A percentile compares a stretch with the other conserved stretches of the same genome.
These are phyloP conservation scores for Eucalyptus cloeziana DNA, from an alignment of 345 rosid species.

Conservation along the genomic window DNA sequence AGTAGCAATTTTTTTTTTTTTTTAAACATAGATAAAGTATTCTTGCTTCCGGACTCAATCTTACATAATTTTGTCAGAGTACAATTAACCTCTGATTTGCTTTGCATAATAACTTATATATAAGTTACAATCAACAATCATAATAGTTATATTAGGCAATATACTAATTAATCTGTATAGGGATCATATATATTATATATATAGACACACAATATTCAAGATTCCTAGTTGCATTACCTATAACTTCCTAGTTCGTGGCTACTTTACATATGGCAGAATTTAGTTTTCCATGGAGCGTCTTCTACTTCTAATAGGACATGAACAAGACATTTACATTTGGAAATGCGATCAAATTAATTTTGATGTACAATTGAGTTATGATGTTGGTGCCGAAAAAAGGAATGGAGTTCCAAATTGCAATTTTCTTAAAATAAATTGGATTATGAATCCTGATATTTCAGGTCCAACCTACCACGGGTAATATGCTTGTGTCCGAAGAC, in stretches of 20 bases:
- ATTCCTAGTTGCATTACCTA: not conserved
- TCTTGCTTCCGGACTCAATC: not conserved
- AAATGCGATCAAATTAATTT: not conserved
- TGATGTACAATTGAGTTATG: not conserved
- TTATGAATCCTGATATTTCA: not conserved
- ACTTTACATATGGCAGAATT: not conserved
- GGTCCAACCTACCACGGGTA: not conserved
- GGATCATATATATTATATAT: not conserved
- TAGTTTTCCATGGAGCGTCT: not conserved
- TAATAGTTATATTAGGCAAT: not conserved
- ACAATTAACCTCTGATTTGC: not conserved
- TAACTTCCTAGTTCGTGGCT: not conserved
- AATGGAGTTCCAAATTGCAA: not conserved
- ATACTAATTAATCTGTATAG: not conserved
- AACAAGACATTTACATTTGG: not conserved
- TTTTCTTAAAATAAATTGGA: not conserved
- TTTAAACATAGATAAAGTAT: not conserved
- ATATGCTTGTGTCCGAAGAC: not conserved
- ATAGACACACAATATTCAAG: not conserved
- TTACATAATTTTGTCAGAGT: not conserved
- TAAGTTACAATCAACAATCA: not conserved
- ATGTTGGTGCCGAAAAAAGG: not conserved
- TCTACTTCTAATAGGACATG: not conserved
- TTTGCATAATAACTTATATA: not conserved
- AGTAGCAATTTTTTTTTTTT: not conserved